Conservation (phyloP, 352 stramenopile genomes). For the Phytophthora tentaculata region DNA sequence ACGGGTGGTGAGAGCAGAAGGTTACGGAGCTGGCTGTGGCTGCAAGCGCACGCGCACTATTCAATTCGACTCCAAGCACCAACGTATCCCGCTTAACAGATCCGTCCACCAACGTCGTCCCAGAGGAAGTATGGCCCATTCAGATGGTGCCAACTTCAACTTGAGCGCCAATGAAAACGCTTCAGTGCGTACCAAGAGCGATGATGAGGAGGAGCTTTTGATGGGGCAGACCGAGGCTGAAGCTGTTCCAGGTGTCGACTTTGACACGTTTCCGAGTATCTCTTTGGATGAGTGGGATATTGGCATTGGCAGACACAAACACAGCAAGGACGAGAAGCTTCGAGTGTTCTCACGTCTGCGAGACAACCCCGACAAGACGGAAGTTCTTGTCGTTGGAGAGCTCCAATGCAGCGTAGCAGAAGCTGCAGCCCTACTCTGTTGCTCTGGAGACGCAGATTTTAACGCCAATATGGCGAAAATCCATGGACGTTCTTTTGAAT, state of each 20-base stretch:
- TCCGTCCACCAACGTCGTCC: constrained; percentile 5
- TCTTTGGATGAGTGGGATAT: constrained; percentile 28
- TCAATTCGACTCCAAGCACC: constrained; percentile 24
- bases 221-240: constrained; percentile 20
- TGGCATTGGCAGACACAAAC: background rate
- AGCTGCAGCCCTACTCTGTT: constrained; percentile 31
- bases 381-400: constrained; percentile 33
- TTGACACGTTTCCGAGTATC: constrained; percentile 12
- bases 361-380: constrained; percentile 1
- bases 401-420: constrained; percentile 37
- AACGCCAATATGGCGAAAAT: constrained; percentile 34
- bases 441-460: constrained; percentile 23
- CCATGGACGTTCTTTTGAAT: constrained; percentile 39
- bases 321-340: constrained; percentile 15
- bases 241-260: constrained; percentile 26
- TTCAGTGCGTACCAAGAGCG: background rate
- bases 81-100: constrained; percentile 10
- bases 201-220: constrained; percentile 7
- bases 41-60: constrained; percentile 27
- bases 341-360: constrained; percentile 22
- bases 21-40: constrained; percentile 4
- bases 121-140: background rate
- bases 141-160: constrained; percentile 29
- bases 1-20: background rate
- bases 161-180: constrained; percentile 2